phyloP scores from a whole-genome alignment of 208 protist species.

The Trypanosoma boissoni region DNA sequence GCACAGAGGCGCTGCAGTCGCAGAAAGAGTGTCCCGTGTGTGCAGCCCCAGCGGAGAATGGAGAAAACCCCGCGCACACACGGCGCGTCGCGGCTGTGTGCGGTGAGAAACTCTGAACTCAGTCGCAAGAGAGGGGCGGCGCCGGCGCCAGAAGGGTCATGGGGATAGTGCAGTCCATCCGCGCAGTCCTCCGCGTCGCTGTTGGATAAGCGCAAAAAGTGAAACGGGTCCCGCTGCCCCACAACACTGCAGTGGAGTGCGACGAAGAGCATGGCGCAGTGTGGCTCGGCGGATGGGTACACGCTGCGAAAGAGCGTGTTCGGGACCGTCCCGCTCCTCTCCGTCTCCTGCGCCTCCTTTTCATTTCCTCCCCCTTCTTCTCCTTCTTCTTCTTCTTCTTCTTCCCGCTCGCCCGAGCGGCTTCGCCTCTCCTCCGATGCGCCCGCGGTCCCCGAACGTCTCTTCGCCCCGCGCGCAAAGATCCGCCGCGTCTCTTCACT shows the following conservation, averaged over 20 bases:
- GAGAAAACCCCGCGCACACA: slow-evolving; percentile 32
- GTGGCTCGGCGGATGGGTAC: slow-evolving; percentile 27
- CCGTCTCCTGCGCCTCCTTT: background rate
- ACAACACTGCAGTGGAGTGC: slow-evolving; percentile 67
- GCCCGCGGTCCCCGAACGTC: background rate
- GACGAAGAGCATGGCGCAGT: slow-evolving; percentile 59
- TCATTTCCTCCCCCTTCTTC: background rate
- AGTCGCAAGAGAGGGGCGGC: background rate
- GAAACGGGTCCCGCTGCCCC: slow-evolving; percentile 62
- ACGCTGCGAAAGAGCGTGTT: slow-evolving; percentile 35
- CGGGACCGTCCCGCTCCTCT: background rate
- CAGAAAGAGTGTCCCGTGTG: slow-evolving; percentile 64
- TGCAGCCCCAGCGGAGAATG: slow-evolving; percentile 67
- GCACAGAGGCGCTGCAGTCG: slow-evolving; percentile 55
- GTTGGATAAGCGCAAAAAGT: slow-evolving; percentile 36
- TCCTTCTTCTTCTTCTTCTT: background rate
- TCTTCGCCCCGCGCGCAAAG: slow-evolving; percentile 10
- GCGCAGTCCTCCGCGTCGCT: too few species aligned
- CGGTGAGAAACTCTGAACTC: background rate
- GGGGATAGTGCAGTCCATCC: too few species aligned
- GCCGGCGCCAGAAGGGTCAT: too few species aligned
- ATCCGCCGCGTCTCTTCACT: slow-evolving; percentile 30
- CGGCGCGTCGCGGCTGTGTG: background rate
- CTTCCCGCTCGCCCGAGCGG: background rate
- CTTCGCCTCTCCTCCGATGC: background rate